A percentile compares a stretch with the other conserved stretches of the same genome.
phyloP scores from a whole-genome alignment of 2,329 filamentous ascomycete species.

The Aspergillus pseudoviridinutans region DNA sequence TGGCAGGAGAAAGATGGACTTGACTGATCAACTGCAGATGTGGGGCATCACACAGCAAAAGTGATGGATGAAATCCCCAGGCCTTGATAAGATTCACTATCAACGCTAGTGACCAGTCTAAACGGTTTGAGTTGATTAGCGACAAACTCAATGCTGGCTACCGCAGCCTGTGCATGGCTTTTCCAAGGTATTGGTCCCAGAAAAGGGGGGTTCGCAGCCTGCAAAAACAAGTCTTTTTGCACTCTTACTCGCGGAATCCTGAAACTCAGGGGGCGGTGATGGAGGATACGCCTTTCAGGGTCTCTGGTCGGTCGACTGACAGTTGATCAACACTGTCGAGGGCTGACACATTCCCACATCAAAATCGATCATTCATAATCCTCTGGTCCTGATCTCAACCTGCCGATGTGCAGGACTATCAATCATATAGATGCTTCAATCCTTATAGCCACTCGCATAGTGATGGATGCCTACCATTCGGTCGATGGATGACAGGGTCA shows the following conservation, averaged over 20 bases:
- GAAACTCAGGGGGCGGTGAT: not conserved
- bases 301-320: not conserved
- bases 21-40: slow-evolving; percentile 9
- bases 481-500: not conserved
- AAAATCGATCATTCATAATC: not conserved
- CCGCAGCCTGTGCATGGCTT: not conserved
- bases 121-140: not conserved
- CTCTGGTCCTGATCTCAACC: not conserved
- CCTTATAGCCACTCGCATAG: no score
- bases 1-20: slow-evolving; percentile 3
- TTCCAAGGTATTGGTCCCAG: not conserved
- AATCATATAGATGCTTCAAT: no score
- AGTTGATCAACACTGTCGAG: not conserved
- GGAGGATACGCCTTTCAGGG: not conserved
- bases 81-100: slow-evolving; percentile 9
- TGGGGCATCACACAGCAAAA: slow-evolving; percentile 3
- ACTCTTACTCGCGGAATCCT: not conserved
- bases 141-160: not conserved
- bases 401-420: no score
- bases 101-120: not conserved
- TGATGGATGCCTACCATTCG: no score
- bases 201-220: not conserved
- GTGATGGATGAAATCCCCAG: slow-evolving; percentile 4
- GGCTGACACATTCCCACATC: not conserved
- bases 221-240: not conserved